Evolutionary conservation across 1,284 basidiomycete species (phyloP).

Genomic region (Thelephora terrestris): DNA sequence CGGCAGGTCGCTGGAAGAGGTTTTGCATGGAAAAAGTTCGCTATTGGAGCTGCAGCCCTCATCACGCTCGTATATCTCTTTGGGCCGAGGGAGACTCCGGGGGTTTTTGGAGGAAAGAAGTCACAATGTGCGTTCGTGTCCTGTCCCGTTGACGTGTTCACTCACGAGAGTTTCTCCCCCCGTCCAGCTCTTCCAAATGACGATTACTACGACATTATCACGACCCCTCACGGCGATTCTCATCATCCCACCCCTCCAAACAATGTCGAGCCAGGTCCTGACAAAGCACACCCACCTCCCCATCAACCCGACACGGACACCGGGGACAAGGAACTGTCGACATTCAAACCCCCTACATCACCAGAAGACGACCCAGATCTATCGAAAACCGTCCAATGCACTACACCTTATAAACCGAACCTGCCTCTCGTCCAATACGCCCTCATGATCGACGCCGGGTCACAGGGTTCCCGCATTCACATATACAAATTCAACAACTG

Average conservation of each 20-base stretch:
- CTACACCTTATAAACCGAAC: slow-evolving; percentile 36
- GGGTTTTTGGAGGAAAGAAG: neutral
- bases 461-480: slow-evolving; percentile 94
- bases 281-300: slow-evolving; percentile 7
- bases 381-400: slow-evolving; percentile 58
- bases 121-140: slow-evolving; percentile 20
- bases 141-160: slow-evolving; percentile 3
- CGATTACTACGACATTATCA: no score
- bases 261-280: neutral
- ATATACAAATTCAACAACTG: slow-evolving; percentile 98
- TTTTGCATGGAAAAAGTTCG: slow-evolving; percentile 60
- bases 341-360: slow-evolving; percentile 29
- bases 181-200: neutral
- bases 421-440: slow-evolving; percentile 78
- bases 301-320: slow-evolving; percentile 11
- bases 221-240: no score
- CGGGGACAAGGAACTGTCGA: slow-evolving; percentile 13
- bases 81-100: slow-evolving; percentile 36
- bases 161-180: neutral
- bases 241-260: no score
- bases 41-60: slow-evolving; percentile 41
- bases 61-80: slow-evolving; percentile 55
- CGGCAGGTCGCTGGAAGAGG: slow-evolving; percentile 20
- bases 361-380: slow-evolving; percentile 58
- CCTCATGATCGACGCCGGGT: slow-evolving; percentile 97